Base-by-base conservation (phyloP, 1,139 yeast genomes). In the Zygosaccharomyces pseudobailii region DNA sequence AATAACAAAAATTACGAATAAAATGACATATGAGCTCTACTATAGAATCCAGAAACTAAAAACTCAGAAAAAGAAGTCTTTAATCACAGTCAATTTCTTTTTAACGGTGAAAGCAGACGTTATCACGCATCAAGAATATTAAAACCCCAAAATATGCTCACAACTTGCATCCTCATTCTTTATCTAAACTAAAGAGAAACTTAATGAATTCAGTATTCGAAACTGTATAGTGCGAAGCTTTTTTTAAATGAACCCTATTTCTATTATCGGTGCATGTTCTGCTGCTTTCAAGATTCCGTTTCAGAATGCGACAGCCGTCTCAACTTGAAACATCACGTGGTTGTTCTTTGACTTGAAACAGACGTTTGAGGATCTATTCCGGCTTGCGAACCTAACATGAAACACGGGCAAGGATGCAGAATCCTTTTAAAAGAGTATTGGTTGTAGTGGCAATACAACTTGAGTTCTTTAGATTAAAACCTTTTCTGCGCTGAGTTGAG, bases 391-490 rank as follows among this genome's bases (percentile, higher is more conserved):
- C 25, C 36, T 24, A 22, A 40, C 22, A 23, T 38, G 49, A 46
- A 46, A 46, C 49, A 32, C 32, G 25, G 36, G 37, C 31, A 37
- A 42, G 43, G 33, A 32, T 31, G 42, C 25, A 32, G 36, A 43
- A 34, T 40, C 45, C 46, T 53, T 50, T 51, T 47, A 51, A 48
- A 51, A 46, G 47, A 40, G 50, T 45, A 45, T 43, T 28, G 19
- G 41, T 38, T 27, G 20, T 17, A 22, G 23, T 28, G n/a, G 24
- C 21, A 20, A 38, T 17, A 38, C 5, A 17, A 17, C 17, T n/a
- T 27, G 25, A 38, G 5, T 27, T n/a, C 22, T 7, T 5, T 9
- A 30, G 17, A 30, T n/a, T 30, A n/a, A 30, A 9, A 9, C 33
- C 33, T 30, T 30, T 30, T n/a, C 7, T n/a, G 19, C 33, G 33